Conservation (phyloP, 2,329 filamentous ascomycete species). For the Emergomyces pasteurianus region DNA sequence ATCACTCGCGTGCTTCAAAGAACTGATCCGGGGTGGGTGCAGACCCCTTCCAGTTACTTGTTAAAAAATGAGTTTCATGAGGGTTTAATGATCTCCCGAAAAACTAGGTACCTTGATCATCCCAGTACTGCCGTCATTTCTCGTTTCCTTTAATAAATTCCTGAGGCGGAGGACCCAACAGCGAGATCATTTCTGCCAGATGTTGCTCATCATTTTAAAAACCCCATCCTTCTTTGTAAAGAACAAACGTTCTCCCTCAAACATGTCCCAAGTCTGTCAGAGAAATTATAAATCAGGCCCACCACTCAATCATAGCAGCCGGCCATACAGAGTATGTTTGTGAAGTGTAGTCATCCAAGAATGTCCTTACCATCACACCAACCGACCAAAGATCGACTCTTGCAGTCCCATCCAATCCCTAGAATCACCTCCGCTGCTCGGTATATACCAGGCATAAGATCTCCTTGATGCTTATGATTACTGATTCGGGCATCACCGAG, state of each 20-base stretch:
- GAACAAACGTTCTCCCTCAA: slow-evolving; percentile 11
- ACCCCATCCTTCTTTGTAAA: slow-evolving; percentile 2
- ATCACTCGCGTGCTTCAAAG: background rate
- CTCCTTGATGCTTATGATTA: slow-evolving; percentile 2
- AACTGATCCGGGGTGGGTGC: background rate
- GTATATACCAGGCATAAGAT: slow-evolving; percentile 14
- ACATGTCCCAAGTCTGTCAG: slow-evolving; percentile 14
- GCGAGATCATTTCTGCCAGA: slow-evolving; percentile 9
- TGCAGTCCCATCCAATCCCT: slow-evolving; percentile 11
- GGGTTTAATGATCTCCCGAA: background rate
- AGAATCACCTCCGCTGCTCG: slow-evolving; percentile 15
- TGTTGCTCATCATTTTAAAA: slow-evolving; percentile 7
- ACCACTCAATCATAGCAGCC: background rate
- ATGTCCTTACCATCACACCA: slow-evolving; percentile 11
- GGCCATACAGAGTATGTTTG: background rate
- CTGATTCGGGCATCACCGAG: slow-evolving; percentile 10
- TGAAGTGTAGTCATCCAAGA: background rate
- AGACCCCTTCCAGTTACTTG: slow-evolving; percentile 1
- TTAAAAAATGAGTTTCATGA: background rate
- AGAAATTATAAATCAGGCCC: background rate
- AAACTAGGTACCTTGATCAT: background rate
- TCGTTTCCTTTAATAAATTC: slow-evolving; percentile 3
- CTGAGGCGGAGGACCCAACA: slow-evolving; percentile 7
- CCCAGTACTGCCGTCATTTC: background rate
- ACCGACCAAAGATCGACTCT: slow-evolving; percentile 17